Percentiles rank a stretch among this genome's conserved stretches.
phyloP scores from a whole-genome alignment of 345 rosid species.

The Cardamine chenopodiifolia region DNA sequence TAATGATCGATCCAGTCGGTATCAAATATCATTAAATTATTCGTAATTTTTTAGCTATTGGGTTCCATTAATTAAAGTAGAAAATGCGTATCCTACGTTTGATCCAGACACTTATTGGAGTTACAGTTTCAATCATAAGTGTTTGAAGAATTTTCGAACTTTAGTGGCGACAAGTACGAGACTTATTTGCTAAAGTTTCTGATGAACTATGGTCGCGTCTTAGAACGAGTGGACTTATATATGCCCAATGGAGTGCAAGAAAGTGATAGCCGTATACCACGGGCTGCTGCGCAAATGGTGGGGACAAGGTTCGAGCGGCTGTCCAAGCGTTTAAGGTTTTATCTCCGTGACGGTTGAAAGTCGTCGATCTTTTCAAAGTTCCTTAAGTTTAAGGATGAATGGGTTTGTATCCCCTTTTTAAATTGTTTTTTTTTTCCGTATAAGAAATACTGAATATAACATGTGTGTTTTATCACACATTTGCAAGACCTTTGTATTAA shows the following conservation, averaged over 20 bases:
- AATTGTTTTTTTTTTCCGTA: not conserved
- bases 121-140: accelerated
- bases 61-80: not conserved
- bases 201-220: not conserved
- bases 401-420: not conserved
- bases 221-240: not conserved
- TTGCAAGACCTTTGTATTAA: not conserved
- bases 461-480: not conserved
- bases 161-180: accelerated
- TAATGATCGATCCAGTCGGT: not conserved
- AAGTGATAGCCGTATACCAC: accelerated
- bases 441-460: not conserved
- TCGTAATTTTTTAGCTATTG: not conserved
- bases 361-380: not conserved
- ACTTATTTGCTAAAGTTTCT: accelerated
- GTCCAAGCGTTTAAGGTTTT: not conserved
- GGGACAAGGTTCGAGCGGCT: accelerated
- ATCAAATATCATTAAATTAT: not conserved
- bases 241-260: not conserved
- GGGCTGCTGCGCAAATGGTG: accelerated
- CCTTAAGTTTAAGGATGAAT: not conserved
- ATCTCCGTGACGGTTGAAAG: not conserved
- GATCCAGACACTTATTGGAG: not conserved
- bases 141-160: not conserved
- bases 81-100: not conserved